Conservation (phyloP, 805 yeast genomes). For the Dipodascus geniculatus region DNA sequence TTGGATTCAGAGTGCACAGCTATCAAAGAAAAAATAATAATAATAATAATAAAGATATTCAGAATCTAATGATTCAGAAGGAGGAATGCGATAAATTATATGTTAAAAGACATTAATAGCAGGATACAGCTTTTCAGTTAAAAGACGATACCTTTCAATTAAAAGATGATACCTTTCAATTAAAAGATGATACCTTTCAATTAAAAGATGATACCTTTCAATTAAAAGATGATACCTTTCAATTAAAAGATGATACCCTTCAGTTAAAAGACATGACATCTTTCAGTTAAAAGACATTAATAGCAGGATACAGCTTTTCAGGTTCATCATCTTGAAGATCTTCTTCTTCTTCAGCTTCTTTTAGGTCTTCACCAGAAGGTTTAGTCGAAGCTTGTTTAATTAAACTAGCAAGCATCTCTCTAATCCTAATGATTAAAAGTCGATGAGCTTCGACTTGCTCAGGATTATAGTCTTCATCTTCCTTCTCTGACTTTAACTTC, state of each 20-base stretch:
- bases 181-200: too few species aligned
- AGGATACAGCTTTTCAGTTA: slow-evolving; percentile 1
- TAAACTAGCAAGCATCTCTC: not conserved
- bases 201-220: too few species aligned
- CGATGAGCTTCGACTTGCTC: not conserved
- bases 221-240: too few species aligned
- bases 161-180: too few species aligned
- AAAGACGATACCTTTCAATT: too few species aligned
- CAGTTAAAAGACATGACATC: too few species aligned
- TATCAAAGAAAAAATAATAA: too few species aligned
- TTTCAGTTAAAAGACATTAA: not conserved
- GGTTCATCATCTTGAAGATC: not conserved
- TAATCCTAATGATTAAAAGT: not conserved
- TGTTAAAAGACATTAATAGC: not conserved
- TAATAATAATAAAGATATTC: too few species aligned
- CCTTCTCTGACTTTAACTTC: not conserved
- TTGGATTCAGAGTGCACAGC: too few species aligned
- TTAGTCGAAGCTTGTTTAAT: not conserved
- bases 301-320: not conserved
- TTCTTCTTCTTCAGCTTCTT: not conserved
- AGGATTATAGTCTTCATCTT: not conserved
- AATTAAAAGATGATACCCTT: too few species aligned
- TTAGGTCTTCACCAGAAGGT: not conserved
- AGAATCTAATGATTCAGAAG: too few species aligned
- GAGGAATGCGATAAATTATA: too few species aligned